Percentiles rank a stretch among this genome's conserved stretches.
phyloP scores from a whole-genome alignment of 2,329 filamentous ascomycete species.

The Trichoderma endophyticum region DNA sequence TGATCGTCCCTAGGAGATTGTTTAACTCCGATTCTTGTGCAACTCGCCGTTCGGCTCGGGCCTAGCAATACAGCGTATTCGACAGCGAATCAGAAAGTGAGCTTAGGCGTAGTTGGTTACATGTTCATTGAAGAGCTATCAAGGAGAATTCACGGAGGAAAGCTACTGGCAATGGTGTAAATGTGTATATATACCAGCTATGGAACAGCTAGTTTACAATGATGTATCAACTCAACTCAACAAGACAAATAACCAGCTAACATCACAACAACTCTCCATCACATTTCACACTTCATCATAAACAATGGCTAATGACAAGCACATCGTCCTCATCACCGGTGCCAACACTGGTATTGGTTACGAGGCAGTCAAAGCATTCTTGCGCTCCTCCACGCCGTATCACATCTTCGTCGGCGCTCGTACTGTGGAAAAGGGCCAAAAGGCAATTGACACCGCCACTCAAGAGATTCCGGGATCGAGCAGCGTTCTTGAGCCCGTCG shows the following conservation, averaged over 20 bases:
- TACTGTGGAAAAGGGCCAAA: slow-evolving; percentile 47
- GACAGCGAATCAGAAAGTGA: background rate
- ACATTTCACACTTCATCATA: background rate
- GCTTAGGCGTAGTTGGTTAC: background rate
- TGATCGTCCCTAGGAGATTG: background rate
- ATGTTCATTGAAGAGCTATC: background rate
- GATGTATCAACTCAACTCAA: background rate
- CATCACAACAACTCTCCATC: background rate
- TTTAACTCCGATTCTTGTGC: background rate
- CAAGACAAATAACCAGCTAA: background rate
- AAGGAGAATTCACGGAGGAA: background rate
- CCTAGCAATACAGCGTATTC: background rate
- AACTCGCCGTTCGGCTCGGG: background rate
- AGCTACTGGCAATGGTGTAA: background rate
- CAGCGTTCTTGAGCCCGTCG: slow-evolving; percentile 44
- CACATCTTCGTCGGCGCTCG: slow-evolving; percentile 56
- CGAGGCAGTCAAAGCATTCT: slow-evolving; percentile 54
- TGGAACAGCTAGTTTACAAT: background rate
- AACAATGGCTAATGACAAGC: slow-evolving; percentile 26
- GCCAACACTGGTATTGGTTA: slow-evolving; percentile 61
- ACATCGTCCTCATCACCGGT: slow-evolving; percentile 57
- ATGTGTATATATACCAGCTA: background rate
- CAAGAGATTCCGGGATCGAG: slow-evolving; percentile 38
- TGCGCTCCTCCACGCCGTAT: slow-evolving; percentile 47
- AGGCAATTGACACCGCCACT: slow-evolving; percentile 42